Percentiles rank a stretch among this genome's conserved stretches.
Conservation (phyloP, 2,329 filamentous ascomycete genomes). For the Claviceps sp. region DNA sequence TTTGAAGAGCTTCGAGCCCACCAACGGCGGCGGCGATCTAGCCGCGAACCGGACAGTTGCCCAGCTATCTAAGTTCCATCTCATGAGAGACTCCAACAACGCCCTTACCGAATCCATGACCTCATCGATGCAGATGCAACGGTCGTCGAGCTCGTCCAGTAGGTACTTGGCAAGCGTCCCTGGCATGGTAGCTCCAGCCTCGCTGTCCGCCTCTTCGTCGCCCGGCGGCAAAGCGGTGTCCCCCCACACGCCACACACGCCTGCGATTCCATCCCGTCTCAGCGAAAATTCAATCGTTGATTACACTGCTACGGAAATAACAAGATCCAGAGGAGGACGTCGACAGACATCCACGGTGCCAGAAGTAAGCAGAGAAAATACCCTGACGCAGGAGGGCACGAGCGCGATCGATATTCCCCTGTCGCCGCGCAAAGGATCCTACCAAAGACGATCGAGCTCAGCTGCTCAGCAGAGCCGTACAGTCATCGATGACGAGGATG, state of each 20-base stretch:
- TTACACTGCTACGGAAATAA: constrained; percentile 17
- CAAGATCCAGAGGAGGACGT: constrained; percentile 17
- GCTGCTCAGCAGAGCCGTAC: constrained; percentile 49
- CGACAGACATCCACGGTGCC: constrained; percentile 14
- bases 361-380: constrained; percentile 22
- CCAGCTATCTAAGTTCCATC: constrained; percentile 72
- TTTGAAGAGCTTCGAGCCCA: constrained; percentile 61
- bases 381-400: constrained; percentile 37
- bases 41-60: constrained; percentile 63
- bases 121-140: constrained; percentile 72
- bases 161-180: constrained; percentile 45
- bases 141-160: constrained; percentile 63
- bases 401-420: constrained; percentile 62
- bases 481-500: constrained; percentile 43
- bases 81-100: constrained; percentile 80
- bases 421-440: constrained; percentile 47
- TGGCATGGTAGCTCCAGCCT: constrained; percentile 58
- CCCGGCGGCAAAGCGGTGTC: constrained; percentile 82
- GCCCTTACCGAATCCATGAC: constrained; percentile 87
- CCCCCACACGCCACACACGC: constrained; percentile 82
- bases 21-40: constrained; percentile 52
- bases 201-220: constrained; percentile 74
- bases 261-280: constrained; percentile 83
- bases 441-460: constrained; percentile 53
- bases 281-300: constrained; percentile 69